A percentile compares a stretch with the other conserved stretches of the same genome.
Conservation (phyloP, 495 filamentous ascomycete genomes). For the Aspergillus avenaceus region DNA sequence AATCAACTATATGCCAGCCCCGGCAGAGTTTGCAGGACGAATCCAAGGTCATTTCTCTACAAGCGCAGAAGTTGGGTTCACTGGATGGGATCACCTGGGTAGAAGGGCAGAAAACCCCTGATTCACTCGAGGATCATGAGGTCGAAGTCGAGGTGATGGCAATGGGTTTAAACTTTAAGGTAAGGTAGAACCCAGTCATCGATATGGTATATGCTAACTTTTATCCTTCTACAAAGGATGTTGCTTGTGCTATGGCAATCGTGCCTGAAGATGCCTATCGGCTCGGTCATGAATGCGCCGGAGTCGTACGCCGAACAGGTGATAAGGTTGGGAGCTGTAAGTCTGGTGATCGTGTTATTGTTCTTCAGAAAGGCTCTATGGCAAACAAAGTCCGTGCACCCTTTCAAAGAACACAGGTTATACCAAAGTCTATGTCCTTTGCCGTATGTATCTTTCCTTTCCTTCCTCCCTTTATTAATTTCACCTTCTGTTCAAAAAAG, state of each 20-base stretch:
- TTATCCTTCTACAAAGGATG: slow-evolving; percentile 10
- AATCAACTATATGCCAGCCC: not conserved
- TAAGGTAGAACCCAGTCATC: slow-evolving; percentile 10
- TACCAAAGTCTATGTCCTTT: no score
- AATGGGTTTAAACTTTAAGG: slow-evolving; percentile 38
- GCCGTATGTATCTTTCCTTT: no score
- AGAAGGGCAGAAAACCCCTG: not conserved
- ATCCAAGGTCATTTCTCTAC: not conserved
- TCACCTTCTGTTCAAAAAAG: no score
- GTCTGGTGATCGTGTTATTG: slow-evolving; percentile 32
- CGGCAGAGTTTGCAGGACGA: not conserved
- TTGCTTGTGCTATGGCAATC: slow-evolving; percentile 24
- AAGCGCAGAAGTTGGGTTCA: not conserved
- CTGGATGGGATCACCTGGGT: not conserved
- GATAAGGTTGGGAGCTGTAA: slow-evolving; percentile 23
- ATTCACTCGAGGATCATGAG: slow-evolving; percentile 14
- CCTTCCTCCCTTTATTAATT: no score
- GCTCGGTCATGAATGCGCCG: slow-evolving; percentile 1
- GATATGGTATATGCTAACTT: not conserved
- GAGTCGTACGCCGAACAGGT: slow-evolving; percentile 35
- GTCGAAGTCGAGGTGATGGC: slow-evolving; percentile 32
- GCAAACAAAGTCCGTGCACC: not conserved
- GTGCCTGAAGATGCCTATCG: slow-evolving; percentile 2
- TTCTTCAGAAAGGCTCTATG: not conserved
- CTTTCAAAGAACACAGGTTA: no score